These are phyloP conservation scores for Oryza rufipogon DNA, from an alignment of 176 grass and related monocot genomes.

Conservation along the genomic window DNA sequence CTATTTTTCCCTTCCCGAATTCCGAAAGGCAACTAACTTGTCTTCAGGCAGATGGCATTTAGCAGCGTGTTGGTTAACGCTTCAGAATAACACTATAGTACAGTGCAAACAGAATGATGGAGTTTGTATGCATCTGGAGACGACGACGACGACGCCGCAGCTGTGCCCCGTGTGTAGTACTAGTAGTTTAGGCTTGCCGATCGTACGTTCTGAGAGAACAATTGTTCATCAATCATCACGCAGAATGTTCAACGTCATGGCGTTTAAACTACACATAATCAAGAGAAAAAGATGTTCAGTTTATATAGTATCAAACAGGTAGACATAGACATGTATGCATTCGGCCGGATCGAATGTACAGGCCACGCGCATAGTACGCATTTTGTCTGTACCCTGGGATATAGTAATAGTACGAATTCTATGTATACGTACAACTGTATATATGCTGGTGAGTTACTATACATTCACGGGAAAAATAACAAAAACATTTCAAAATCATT, in stretches of 20 bases:
- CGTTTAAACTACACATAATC: not conserved
- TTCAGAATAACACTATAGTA: not conserved
- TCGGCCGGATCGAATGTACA: not conserved
- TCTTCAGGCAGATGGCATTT: constrained; percentile 16
- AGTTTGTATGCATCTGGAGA: not conserved
- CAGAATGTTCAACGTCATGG: not conserved
- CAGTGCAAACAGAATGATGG: not conserved
- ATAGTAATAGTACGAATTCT: not conserved
- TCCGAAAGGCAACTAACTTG: constrained; percentile 21
- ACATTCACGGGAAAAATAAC: not conserved
- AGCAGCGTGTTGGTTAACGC: not conserved
- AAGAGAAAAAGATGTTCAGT: not conserved
- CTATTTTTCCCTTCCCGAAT: not conserved
- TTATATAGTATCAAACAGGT: not conserved
- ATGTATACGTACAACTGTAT: not conserved
- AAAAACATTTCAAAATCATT: not conserved
- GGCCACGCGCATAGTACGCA: not conserved
- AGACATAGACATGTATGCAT: not conserved
- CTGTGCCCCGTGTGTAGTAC: too few relatives aligned
- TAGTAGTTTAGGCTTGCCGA: not conserved
- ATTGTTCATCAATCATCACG: too few relatives aligned
- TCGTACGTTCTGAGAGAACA: not conserved
- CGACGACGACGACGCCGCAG: not conserved
- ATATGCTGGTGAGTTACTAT: not conserved
- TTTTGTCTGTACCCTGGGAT: not conserved